A percentile compares a stretch with the other conserved stretches of the same genome.
Conservation (phyloP, 2,329 filamentous ascomycete species). For the Epichloe baconii region DNA sequence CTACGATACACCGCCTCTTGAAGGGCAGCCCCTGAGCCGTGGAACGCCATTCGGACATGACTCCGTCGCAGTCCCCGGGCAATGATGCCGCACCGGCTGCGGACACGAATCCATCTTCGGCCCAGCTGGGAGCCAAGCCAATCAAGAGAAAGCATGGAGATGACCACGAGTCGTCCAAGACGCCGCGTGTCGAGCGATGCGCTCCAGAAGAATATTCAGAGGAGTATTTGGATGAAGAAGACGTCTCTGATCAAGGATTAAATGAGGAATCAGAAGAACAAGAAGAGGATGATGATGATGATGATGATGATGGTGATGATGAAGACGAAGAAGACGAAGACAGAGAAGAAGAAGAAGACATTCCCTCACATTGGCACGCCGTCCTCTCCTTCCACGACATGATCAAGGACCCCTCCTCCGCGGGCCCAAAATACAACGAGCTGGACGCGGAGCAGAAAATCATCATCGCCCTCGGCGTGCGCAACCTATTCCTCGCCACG, state of each 20-base stretch:
- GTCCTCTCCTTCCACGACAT: conserved; percentile 6
- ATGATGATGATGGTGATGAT: not conserved
- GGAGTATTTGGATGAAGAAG: not conserved
- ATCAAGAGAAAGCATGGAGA: not conserved
- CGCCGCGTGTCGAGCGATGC: not conserved
- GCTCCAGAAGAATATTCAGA: not conserved
- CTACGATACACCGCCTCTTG: too few relatives aligned
- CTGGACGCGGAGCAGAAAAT: conserved; percentile 4
- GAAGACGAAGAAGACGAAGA: not conserved
- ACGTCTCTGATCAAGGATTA: not conserved
- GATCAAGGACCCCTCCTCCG: not conserved
- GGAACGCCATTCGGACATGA: too few relatives aligned
- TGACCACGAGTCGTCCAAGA: not conserved
- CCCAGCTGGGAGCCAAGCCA: not conserved
- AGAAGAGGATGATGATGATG: not conserved
- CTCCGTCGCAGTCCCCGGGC: too few relatives aligned
- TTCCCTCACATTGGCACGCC: conserved; percentile 1
- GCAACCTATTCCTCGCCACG: conserved; percentile 5
- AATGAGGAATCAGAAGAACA: not conserved
- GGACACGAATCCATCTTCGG: not conserved
- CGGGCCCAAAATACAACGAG: not conserved
- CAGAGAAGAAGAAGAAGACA: not conserved
- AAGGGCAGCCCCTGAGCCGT: too few relatives aligned
- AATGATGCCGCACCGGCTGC: too few relatives aligned
- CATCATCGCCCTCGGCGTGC: conserved; percentile 5